phyloP scores from a whole-genome alignment of 768 basidiomycete genomes.

The Tylopilus subfusipes region DNA sequence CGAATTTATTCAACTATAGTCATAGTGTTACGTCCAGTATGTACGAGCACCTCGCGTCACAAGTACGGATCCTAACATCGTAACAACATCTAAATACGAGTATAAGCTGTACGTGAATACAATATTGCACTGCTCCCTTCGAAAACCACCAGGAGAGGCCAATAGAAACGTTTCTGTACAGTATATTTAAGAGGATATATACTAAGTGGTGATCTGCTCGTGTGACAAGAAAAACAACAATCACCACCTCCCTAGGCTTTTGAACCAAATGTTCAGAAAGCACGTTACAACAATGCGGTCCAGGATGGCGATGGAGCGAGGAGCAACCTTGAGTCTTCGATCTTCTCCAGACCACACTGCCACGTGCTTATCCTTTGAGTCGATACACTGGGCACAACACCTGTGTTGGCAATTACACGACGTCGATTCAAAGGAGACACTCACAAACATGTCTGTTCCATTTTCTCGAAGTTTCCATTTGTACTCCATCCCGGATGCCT shows the following conservation, averaged over 20 bases:
- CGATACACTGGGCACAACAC: slow-evolving; percentile 42
- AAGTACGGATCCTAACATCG: not conserved
- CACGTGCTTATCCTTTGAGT: slow-evolving; percentile 45
- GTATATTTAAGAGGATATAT: not conserved
- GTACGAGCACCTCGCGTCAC: not conserved
- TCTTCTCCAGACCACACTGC: slow-evolving; percentile 45
- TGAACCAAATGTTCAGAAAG: slow-evolving; percentile 51
- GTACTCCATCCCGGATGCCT: slow-evolving; percentile 45
- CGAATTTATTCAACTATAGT: not conserved
- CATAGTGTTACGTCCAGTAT: not conserved
- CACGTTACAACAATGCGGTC: slow-evolving; percentile 54
- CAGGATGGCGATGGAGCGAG: slow-evolving; percentile 38
- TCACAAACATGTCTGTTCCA: slow-evolving; percentile 43
- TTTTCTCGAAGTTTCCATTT: slow-evolving; percentile 54
- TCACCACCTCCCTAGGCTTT: slow-evolving; percentile 43
- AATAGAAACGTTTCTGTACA: slow-evolving; percentile 10
- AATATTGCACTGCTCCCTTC: slow-evolving; percentile 5
- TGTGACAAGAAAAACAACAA: not conserved
- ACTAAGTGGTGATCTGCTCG: not conserved
- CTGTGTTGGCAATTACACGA: not conserved
- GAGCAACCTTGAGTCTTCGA: slow-evolving; percentile 39
- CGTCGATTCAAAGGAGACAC: slow-evolving; percentile 15
- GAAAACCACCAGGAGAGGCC: not conserved
- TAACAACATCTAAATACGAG: slow-evolving; percentile 10
- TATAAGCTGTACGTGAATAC: slow-evolving; percentile 22